These are phyloP conservation scores for Voacanga thouarsii DNA, from an alignment of 257 asterid species.

Conservation along the genomic window DNA sequence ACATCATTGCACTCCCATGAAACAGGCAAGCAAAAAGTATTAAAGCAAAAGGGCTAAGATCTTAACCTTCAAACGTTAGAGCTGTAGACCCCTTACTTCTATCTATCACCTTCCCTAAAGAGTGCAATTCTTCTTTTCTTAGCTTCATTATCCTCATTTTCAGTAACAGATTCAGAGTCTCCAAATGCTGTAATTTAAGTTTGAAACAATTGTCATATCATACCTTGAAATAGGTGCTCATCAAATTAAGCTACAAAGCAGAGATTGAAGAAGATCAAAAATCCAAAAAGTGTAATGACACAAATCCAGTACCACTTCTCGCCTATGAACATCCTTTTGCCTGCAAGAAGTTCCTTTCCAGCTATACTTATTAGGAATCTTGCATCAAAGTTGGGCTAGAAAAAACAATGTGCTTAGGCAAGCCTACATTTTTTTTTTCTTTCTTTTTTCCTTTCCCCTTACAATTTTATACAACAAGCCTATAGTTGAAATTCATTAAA, in stretches of 20 bases:
- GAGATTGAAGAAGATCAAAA: conserved; percentile 56
- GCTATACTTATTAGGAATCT: conserved; percentile 45
- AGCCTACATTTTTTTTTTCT: no score
- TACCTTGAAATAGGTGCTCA: conserved; percentile 6
- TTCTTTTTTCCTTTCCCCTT: no score
- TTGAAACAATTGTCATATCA: conserved; percentile 13
- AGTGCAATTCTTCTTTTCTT: conserved; percentile 36
- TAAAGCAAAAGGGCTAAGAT: background rate
- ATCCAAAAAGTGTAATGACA: conserved; percentile 48
- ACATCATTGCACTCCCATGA: background rate
- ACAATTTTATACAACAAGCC: no score
- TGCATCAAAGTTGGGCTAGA: conserved; percentile 39
- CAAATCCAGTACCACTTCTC: conserved; percentile 65
- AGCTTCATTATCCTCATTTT: conserved; percentile 28
- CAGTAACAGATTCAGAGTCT: conserved; percentile 45
- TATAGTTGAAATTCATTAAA: no score
- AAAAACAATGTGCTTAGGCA: conserved; percentile 2
- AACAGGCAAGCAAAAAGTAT: background rate
- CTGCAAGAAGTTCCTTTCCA: conserved; percentile 51
- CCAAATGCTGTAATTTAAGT: conserved; percentile 46
- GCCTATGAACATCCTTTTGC: conserved; percentile 62
- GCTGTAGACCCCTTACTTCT: conserved; percentile 10
- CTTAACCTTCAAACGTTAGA: background rate
- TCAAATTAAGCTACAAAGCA: conserved; percentile 43
- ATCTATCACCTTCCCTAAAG: conserved; percentile 28